Evolutionary conservation across 1,284 basidiomycete species (phyloP).

Genomic region (Ganoderma boninense): DNA sequence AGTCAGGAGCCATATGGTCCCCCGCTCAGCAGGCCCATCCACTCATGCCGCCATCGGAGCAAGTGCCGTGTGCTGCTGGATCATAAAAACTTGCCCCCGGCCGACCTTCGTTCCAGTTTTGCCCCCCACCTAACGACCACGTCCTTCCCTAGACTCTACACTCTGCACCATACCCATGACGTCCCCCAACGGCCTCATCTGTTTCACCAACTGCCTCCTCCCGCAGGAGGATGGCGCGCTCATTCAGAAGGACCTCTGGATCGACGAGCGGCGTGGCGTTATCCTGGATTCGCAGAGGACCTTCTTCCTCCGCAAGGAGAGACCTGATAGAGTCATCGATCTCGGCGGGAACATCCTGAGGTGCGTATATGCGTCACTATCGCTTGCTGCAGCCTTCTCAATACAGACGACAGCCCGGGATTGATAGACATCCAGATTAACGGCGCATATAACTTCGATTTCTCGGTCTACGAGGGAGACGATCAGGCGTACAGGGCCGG

Average conservation of each 20-base stretch:
- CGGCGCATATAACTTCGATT: constrained; percentile 91
- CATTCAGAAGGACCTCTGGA: constrained; percentile 76
- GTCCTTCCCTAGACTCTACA: not conserved
- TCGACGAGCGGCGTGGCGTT: constrained; percentile 72
- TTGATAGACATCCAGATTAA: constrained; percentile 87
- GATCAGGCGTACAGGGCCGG: constrained; percentile 75
- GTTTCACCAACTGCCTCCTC: constrained; percentile 87
- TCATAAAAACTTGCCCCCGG: constrained; percentile 5
- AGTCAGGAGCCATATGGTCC: constrained; percentile 24
- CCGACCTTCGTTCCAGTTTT: not conserved
- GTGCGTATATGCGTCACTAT: constrained; percentile 41
- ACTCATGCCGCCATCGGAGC: constrained; percentile 4
- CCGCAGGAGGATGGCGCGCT: constrained; percentile 80
- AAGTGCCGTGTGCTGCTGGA: constrained; percentile 3
- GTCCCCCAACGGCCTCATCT: constrained; percentile 71
- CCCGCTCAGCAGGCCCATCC: constrained; percentile 10
- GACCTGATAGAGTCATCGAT: constrained; percentile 71
- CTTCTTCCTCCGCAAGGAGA: constrained; percentile 68
- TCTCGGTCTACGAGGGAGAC: constrained; percentile 79
- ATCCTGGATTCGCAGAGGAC: constrained; percentile 74
- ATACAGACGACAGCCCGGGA: constrained; percentile 63
- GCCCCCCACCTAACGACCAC: not conserved
- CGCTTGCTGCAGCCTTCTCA: not conserved
- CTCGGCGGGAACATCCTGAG: constrained; percentile 79
- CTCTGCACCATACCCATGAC: constrained; percentile 36